Evolutionary conservation across 768 basidiomycete species (phyloP).

Genomic region (Floccularia luteovirens): DNA sequence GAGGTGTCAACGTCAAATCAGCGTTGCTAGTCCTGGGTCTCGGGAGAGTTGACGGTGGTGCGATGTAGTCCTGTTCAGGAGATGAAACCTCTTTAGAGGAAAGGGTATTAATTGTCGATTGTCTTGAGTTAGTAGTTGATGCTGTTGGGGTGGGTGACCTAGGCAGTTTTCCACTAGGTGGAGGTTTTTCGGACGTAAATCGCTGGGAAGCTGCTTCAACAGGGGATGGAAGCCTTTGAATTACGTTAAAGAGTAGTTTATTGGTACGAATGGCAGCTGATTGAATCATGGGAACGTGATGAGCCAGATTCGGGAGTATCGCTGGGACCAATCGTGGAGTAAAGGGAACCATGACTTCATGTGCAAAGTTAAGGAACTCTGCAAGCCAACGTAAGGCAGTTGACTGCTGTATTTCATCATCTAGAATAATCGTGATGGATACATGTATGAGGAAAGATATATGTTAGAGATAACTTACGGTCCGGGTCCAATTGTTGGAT

Average conservation of each 20-base stretch:
- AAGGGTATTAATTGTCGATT: constrained; percentile 35
- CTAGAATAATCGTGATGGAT: constrained; percentile 27
- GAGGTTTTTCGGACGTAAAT: constrained; percentile 10
- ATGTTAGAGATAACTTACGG: constrained; percentile 42
- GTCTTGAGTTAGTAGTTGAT: constrained; percentile 38
- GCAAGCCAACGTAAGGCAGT: constrained; percentile 92
- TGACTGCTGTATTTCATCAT: constrained; percentile 92
- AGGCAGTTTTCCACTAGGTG: constrained; percentile 25
- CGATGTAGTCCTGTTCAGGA: constrained; percentile 31
- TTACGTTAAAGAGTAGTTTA: constrained; percentile 74
- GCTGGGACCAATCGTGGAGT: constrained; percentile 90
- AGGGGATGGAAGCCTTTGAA: constrained; percentile 78
- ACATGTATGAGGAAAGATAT: constrained; percentile 3
- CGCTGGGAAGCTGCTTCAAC: constrained; percentile 33
- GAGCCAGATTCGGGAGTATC: constrained; percentile 91
- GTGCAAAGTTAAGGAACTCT: constrained; percentile 81
- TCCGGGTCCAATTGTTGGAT: constrained; percentile 79
- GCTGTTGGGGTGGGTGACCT: constrained; percentile 54
- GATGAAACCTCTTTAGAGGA: constrained; percentile 39
- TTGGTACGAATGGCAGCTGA: constrained; percentile 83
- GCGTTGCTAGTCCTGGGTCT: constrained; percentile 14
- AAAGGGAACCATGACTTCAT: constrained; percentile 91
- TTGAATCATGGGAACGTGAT: constrained; percentile 85
- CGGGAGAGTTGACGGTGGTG: constrained; percentile 9
- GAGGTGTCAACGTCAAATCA: constrained; percentile 32